Conservation (phyloP, 495 filamentous ascomycete species). For the Cairneyella variabilis region DNA sequence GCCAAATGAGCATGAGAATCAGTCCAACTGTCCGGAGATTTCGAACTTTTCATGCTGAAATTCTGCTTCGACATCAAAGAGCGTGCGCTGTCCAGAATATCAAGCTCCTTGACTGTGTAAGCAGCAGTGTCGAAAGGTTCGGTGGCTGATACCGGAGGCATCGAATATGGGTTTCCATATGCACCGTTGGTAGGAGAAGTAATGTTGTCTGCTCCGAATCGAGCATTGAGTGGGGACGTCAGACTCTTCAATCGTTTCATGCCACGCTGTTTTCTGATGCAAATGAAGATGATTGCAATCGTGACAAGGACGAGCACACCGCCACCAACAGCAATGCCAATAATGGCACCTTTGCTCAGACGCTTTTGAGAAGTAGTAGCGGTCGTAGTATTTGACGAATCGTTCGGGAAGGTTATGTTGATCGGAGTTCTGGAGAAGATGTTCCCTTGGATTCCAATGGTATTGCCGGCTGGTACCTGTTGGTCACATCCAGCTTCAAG, state of each 20-base stretch:
- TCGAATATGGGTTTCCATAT: slow-evolving; percentile 10
- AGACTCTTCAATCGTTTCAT: not conserved
- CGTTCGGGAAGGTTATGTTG: slow-evolving; percentile 35
- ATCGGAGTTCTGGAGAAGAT: slow-evolving; percentile 43
- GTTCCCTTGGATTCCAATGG: slow-evolving; percentile 40
- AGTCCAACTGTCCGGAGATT: not conserved
- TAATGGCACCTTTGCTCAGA: slow-evolving; percentile 40
- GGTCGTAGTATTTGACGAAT: slow-evolving; percentile 19
- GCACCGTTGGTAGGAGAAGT: slow-evolving; percentile 16
- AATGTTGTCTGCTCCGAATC: slow-evolving; percentile 21
- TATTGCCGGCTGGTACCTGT: slow-evolving; percentile 31
- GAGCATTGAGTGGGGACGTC: slow-evolving; percentile 13
- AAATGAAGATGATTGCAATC: slow-evolving; percentile 38
- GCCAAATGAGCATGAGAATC: slow-evolving; percentile 1
- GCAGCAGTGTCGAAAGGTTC: not conserved
- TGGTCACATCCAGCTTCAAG: slow-evolving; percentile 45
- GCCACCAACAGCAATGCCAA: slow-evolving; percentile 45
- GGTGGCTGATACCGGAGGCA: not conserved
- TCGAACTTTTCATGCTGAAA: not conserved
- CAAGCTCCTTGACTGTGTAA: not conserved
- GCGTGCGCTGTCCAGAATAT: not conserved
- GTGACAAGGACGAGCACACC: slow-evolving; percentile 38
- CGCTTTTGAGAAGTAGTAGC: slow-evolving; percentile 27
- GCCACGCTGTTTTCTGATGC: slow-evolving; percentile 37
- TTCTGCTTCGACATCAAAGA: slow-evolving; percentile 5